A percentile compares a stretch with the other conserved stretches of the same genome.
These are phyloP conservation scores for Lentinula edodes DNA, from an alignment of 768 basidiomycete genomes.

Conservation along the genomic window DNA sequence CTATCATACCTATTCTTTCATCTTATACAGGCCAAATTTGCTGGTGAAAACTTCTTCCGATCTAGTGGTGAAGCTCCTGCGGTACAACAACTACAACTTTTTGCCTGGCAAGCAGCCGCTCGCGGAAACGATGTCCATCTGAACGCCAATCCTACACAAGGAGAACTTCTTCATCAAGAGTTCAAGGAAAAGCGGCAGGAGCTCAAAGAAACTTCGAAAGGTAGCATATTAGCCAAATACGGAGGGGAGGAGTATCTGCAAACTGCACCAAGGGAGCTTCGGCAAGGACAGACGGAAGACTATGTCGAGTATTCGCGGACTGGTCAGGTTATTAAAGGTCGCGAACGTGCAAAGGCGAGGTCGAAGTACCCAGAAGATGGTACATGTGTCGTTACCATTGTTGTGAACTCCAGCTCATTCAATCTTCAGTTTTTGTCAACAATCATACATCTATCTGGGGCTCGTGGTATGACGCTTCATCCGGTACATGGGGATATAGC, in stretches of 20 bases:
- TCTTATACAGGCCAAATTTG: slow-evolving; percentile 68
- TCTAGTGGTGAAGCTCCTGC: slow-evolving; percentile 90
- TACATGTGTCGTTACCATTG: slow-evolving; percentile 29
- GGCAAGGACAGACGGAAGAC: slow-evolving; percentile 94
- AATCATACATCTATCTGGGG: slow-evolving; percentile 99
- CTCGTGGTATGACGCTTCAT: slow-evolving; percentile 78
- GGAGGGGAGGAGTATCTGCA: slow-evolving; percentile 93
- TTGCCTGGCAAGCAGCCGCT: slow-evolving; percentile 94
- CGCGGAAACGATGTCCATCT: slow-evolving; percentile 94
- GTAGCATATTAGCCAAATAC: slow-evolving; percentile 86
- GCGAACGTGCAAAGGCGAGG: slow-evolving; percentile 77
- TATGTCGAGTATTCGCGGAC: slow-evolving; percentile 96
- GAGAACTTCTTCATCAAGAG: slow-evolving; percentile 85
- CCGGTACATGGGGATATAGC: slow-evolving; percentile 84
- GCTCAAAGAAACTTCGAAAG: slow-evolving; percentile 82
- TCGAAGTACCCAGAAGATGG: slow-evolving; percentile 98
- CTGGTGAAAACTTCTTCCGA: slow-evolving; percentile 95
- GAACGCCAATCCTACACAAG: slow-evolving; percentile 95
- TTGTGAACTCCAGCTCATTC: slow-evolving; percentile 4
- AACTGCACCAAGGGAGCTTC: slow-evolving; percentile 82
- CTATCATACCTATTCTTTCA: slow-evolving; percentile 2
- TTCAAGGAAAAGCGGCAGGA: slow-evolving; percentile 91
- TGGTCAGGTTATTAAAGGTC: slow-evolving; percentile 87
- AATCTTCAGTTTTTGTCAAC: slow-evolving; percentile 67
- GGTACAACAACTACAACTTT: slow-evolving; percentile 88